Evolutionary conservation across 208 protist species (phyloP).

Genomic region (Trichomonas vaginalis): DNA sequence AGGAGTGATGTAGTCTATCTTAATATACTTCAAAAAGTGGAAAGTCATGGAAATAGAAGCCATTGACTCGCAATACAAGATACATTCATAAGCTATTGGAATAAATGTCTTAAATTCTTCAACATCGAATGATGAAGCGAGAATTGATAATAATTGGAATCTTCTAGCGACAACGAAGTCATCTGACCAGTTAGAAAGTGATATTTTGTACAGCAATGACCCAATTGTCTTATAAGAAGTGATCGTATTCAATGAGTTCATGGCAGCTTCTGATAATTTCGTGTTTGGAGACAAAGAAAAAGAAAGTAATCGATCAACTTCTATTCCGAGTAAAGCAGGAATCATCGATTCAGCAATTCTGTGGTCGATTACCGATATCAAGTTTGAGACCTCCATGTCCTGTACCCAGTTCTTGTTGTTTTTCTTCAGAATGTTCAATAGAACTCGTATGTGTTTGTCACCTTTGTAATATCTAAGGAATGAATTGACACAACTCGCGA

Average conservation of each 20-base stretch:
- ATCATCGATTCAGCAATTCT: not conserved
- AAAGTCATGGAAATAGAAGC: not conserved
- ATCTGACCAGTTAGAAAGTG: not conserved
- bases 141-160: not conserved
- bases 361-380: not conserved
- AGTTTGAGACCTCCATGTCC: not conserved
- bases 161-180: not conserved
- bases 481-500: not conserved
- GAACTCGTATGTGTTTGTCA: not conserved
- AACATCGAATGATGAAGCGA: not conserved
- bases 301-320: not conserved
- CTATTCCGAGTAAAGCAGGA: not conserved
- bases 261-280: not conserved
- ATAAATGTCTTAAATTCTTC: not conserved
- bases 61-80: not conserved
- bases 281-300: slow-evolving; percentile 6
- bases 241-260: not conserved
- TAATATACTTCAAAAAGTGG: not conserved
- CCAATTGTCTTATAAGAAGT: not conserved
- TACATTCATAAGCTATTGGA: not conserved
- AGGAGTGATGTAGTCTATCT: not conserved
- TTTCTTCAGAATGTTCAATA: not conserved
- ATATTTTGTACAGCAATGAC: not conserved
- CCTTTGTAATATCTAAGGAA: not conserved
- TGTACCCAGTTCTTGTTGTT: not conserved